Base-by-base conservation (phyloP, 2,329 filamentous ascomycete species). In the Alternaria solani region DNA sequence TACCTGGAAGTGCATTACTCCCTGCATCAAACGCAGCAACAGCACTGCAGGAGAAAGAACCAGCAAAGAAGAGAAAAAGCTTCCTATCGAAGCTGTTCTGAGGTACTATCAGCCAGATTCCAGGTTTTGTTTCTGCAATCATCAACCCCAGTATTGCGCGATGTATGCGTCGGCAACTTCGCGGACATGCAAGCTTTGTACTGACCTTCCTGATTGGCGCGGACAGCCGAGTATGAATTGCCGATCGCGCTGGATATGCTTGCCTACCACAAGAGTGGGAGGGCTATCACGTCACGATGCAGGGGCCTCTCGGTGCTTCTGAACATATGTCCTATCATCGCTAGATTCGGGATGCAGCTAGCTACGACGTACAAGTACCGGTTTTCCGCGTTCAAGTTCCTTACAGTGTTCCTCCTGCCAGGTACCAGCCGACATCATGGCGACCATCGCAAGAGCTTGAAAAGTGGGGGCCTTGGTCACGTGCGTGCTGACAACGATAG, bases 11-110 rank as follows among this genome's bases (percentile, higher is more conserved):
- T 20, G 36, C 53, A 14, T 38, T 59, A 36, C 43, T 62, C n/a
- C 62, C 64, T 12, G 41, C 57, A 34, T 52, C 65, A 26, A 38
- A 61, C n/a, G 54, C 67, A n/a, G 39, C 58, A 23, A 39, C 63
- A 12, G 25, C 23, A 12, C n/a, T 52, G 14, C 39, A 26, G 11
- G 47, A 25, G 34, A 68, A 51, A 25, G 9, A 39, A 36, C 48
- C 52, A 51, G 30, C 16, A 28, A 55, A 71, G 64, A 74, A 74
- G 49, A 74, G 69, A 62, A 68, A 62, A 52, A 65, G 59, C 20
- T 70, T 70, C 20, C 51, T 73, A 1, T 73, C 66, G 47, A 73
- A 58, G 44, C 20, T 73, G 14, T 72, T 73, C 41, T 67, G 36
- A 63, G 20, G 32, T 20, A 23, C 4, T 12, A 42, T 49, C 12